Conservation (phyloP, 768 basidiomycete species). For the Leccinum arenicola region DNA sequence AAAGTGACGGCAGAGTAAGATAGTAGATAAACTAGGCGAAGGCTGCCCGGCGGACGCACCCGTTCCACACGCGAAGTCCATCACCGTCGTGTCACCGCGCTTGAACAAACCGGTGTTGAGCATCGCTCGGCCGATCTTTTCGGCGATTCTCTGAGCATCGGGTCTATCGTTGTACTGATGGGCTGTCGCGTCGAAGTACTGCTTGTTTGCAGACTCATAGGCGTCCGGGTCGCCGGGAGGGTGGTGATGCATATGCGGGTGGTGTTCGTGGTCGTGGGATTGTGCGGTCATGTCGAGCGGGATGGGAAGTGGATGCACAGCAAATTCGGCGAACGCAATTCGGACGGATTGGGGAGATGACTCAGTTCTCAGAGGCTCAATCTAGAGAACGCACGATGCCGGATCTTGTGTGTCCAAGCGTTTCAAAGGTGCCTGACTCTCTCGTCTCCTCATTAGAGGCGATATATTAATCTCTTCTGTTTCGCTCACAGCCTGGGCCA, state of each 20-base stretch:
- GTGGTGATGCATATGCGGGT: not conserved
- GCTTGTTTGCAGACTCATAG: constrained; percentile 25
- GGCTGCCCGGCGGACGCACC: constrained; percentile 35
- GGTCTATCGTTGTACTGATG: constrained; percentile 26
- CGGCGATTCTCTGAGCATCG: constrained; percentile 19
- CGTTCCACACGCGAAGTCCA: constrained; percentile 78
- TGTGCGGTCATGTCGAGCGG: not conserved
- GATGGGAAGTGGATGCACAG: not conserved
- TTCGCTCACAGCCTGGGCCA: not conserved
- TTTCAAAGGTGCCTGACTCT: not conserved
- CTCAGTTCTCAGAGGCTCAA: too few relatives aligned
- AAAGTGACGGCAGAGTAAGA: not conserved
- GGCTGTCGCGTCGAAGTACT: constrained; percentile 25
- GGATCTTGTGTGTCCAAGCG: not conserved
- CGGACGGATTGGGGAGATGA: not conserved
- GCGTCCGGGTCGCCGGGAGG: not conserved
- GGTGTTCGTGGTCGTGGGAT: not conserved
- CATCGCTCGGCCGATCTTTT: constrained; percentile 28
- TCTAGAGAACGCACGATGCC: too few relatives aligned
- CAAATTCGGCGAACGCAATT: not conserved
- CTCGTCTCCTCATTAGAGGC: not conserved
- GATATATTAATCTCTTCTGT: not conserved
- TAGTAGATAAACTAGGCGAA: not conserved
- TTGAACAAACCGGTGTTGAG: constrained; percentile 45
- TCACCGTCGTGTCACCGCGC: constrained; percentile 50